These are phyloP conservation scores for Periglandula ipomoeae DNA, from an alignment of 2,329 filamentous ascomycete genomes.

Conservation along the genomic window DNA sequence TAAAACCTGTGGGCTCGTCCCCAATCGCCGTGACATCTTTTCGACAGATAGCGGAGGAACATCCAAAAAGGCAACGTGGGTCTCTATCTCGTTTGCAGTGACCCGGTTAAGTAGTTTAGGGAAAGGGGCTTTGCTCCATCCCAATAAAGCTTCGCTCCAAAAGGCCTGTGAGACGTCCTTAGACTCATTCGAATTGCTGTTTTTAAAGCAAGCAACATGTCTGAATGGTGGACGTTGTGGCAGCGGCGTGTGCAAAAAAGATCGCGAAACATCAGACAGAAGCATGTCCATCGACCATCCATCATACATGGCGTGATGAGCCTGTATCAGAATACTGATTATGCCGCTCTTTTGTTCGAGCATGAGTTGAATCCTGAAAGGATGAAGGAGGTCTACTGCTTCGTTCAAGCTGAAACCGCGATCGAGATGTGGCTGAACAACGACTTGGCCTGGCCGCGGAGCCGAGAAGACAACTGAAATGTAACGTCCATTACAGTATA, in stretches of 20 bases:
- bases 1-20: constrained; percentile 57
- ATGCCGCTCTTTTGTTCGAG: constrained; percentile 11
- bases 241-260: constrained; percentile 28
- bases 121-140: constrained; percentile 42
- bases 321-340: constrained; percentile 37
- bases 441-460: constrained; percentile 31
- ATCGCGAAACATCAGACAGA: constrained; percentile 51
- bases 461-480: constrained; percentile 48
- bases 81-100: constrained; percentile 8
- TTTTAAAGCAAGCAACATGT: constrained; percentile 44
- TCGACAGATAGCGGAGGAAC: constrained; percentile 16
- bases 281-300: constrained; percentile 86
- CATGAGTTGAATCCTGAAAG: constrained; percentile 52
- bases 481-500: constrained; percentile 33
- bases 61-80: constrained; percentile 6
- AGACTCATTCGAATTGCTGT: constrained; percentile 12
- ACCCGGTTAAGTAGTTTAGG: constrained; percentile 36
- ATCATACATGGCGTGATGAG: constrained; percentile 84
- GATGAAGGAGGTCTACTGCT: constrained; percentile 36
- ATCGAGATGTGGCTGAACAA: constrained; percentile 21
- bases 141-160: constrained; percentile 59
- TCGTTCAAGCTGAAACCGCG: constrained; percentile 31
- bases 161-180: constrained; percentile 45
- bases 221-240: constrained; percentile 48
- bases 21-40: constrained; percentile 27